Evolutionary conservation across 2,329 filamentous ascomycete genomes (phyloP).

Genomic region (Trichoderma afroharzianum): DNA sequence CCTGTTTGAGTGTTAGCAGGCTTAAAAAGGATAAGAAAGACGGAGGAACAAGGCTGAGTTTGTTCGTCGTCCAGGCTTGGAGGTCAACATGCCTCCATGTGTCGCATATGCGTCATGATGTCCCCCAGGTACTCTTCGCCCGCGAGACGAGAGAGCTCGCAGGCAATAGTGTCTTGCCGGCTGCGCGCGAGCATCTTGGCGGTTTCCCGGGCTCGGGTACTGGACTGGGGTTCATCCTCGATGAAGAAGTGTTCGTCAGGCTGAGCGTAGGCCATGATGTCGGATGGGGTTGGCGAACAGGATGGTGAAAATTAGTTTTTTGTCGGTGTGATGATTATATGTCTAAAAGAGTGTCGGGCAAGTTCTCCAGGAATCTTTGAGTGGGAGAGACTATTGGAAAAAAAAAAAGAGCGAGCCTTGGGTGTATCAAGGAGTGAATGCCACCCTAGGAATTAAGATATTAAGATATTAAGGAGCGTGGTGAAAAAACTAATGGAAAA

Average conservation of each 20-base stretch:
- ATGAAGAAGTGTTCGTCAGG: constrained; percentile 51
- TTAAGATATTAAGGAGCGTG: constrained; percentile 60
- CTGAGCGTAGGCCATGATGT: constrained; percentile 46
- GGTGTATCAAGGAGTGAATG: constrained; percentile 24
- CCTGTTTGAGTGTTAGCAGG: constrained; percentile 39
- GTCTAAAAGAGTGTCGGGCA: constrained; percentile 44
- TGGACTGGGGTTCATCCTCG: constrained; percentile 51
- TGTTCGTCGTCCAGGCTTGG: neutral
- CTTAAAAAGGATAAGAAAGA: neutral
- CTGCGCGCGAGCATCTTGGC: constrained; percentile 75
- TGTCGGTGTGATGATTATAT: constrained; percentile 19
- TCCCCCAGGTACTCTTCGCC: constrained; percentile 92
- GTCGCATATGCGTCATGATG: constrained; percentile 87
- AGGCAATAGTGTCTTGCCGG: constrained; percentile 81
- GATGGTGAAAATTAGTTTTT: constrained; percentile 24
- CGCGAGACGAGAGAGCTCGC: constrained; percentile 80
- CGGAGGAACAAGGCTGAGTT: neutral
- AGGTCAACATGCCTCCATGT: constrained; percentile 71
- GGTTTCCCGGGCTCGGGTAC: constrained; percentile 69
- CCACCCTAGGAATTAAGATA: constrained; percentile 44
- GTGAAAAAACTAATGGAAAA: constrained; percentile 47
- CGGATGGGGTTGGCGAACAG: constrained; percentile 20
- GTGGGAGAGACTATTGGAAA: constrained; percentile 38
- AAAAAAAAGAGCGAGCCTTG: constrained; percentile 35
- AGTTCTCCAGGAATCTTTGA: constrained; percentile 52